Percentiles rank a stretch among this genome's conserved stretches.
phyloP scores from a whole-genome alignment of 495 filamentous ascomycete genomes.

The Penicillium cinerascens region DNA sequence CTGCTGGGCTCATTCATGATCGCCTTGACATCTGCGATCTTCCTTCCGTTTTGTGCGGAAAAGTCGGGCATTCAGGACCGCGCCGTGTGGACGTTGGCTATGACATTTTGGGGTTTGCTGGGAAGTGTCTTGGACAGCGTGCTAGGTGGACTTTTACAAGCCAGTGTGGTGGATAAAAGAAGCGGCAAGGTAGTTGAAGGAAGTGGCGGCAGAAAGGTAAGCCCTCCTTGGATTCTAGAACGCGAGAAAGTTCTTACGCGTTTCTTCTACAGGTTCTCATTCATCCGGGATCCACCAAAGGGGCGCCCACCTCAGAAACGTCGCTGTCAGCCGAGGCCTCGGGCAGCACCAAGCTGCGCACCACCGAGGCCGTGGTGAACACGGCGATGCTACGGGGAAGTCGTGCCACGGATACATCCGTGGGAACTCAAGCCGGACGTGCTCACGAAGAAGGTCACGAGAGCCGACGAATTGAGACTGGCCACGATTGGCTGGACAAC shows the following conservation, averaged over 20 bases:
- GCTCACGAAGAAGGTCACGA: slow-evolving; percentile 45
- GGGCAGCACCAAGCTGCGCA: slow-evolving; percentile 15
- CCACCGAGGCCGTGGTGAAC: slow-evolving; percentile 34
- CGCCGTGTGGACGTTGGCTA: slow-evolving; percentile 51
- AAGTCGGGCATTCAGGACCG: slow-evolving; percentile 49
- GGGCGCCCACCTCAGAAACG: slow-evolving; percentile 1
- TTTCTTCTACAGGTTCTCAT: slow-evolving; percentile 31
- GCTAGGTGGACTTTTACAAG: slow-evolving; percentile 80
- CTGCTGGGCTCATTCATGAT: slow-evolving; percentile 70
- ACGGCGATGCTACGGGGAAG: slow-evolving; percentile 28
- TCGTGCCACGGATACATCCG: slow-evolving; percentile 13
- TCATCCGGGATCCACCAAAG: slow-evolving; percentile 29
- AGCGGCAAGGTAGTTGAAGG: slow-evolving; percentile 89
- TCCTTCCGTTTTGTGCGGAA: slow-evolving; percentile 64
- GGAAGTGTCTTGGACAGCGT: slow-evolving; percentile 85
- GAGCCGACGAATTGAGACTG: slow-evolving; percentile 69
- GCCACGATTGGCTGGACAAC: slow-evolving; percentile 79
- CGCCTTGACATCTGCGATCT: slow-evolving; percentile 57
- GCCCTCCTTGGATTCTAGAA: slow-evolving; percentile 21
- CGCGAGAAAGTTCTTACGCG: neutral
- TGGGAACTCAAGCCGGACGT: slow-evolving; percentile 8
- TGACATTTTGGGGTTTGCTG: slow-evolving; percentile 67
- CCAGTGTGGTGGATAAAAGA: slow-evolving; percentile 78
- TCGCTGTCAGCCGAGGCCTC: slow-evolving; percentile 1
- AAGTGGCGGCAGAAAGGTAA: slow-evolving; percentile 73